Conservation (phyloP, 148 eudicot genomes). For the Rhododendron vialii region DNA sequence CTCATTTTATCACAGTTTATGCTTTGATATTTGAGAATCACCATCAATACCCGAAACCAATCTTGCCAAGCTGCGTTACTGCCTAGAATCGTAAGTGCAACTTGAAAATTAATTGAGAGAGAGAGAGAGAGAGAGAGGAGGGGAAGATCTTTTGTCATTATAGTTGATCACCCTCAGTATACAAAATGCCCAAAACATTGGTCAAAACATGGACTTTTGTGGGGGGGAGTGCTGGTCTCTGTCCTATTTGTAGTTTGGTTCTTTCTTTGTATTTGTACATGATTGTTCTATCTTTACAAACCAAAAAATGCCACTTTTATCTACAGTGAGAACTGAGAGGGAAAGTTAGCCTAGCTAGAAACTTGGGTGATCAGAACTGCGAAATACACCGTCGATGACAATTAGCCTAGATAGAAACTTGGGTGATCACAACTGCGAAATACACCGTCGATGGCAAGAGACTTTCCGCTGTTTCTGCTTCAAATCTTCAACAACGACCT, state of each 20-base stretch:
- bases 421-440: slow-evolving; percentile 55
- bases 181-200: slow-evolving; percentile 47
- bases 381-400: slow-evolving; percentile 74
- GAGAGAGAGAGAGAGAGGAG: background rate
- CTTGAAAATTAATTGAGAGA: background rate
- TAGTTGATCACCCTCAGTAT: slow-evolving; percentile 38
- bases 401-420: background rate
- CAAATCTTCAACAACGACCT: slow-evolving; percentile 53
- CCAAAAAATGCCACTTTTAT: background rate
- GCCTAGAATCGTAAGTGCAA: background rate
- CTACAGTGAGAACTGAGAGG: background rate
- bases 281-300: slow-evolving; percentile 14
- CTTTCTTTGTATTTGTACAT: slow-evolving; percentile 15
- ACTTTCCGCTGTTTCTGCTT: slow-evolving; percentile 55
- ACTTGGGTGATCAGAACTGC: slow-evolving; percentile 34
- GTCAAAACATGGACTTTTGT: slow-evolving; percentile 54
- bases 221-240: slow-evolving; percentile 61
- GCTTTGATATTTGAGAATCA: background rate
- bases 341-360: background rate
- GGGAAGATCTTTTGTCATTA: background rate
- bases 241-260: slow-evolving; percentile 11
- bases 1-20: background rate
- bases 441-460: slow-evolving; percentile 64
- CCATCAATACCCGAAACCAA: background rate
- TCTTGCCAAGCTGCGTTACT: background rate